These are phyloP conservation scores for Nicotiana otophora DNA, from an alignment of 257 asterid species.

Conservation along the genomic window DNA sequence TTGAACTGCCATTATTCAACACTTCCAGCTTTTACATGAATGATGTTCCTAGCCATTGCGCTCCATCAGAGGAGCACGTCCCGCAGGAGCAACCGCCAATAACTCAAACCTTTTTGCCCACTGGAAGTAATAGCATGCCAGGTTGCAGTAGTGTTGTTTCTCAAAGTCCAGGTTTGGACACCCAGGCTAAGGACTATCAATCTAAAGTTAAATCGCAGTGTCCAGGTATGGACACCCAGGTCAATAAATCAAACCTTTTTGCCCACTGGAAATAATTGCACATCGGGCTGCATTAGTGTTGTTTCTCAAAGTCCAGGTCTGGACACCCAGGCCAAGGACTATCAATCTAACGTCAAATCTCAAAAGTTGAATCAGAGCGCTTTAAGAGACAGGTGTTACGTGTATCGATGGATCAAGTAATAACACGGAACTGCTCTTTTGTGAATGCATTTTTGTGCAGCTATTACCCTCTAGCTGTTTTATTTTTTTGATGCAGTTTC, in stretches of 20 bases:
- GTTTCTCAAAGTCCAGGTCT: constrained; percentile 23
- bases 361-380: not conserved
- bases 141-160: constrained; percentile 19
- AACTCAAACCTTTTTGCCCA: constrained; percentile 16
- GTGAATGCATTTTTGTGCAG: constrained; percentile 11
- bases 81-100: constrained; percentile 17
- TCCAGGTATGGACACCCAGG: constrained; percentile 16
- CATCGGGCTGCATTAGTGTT: constrained; percentile 20
- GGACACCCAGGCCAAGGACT: constrained; percentile 30
- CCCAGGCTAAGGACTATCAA: constrained; percentile 30
- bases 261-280: constrained; percentile 14
- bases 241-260: constrained; percentile 14
- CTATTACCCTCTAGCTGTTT: not conserved
- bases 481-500: not conserved
- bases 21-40: constrained; percentile 23
- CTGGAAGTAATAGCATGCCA: constrained; percentile 22
- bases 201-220: constrained; percentile 22
- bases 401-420: not conserved
- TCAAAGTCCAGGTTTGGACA: constrained; percentile 25
- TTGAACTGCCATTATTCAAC: constrained; percentile 19
- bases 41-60: constrained; percentile 17
- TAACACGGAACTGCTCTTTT: not conserved
- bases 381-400: not conserved
- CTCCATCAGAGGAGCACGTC: constrained; percentile 15
- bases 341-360: constrained; percentile 28